phyloP scores from a whole-genome alignment of 192 early-diverging fungal species.

The Linnemannia hyalina region DNA sequence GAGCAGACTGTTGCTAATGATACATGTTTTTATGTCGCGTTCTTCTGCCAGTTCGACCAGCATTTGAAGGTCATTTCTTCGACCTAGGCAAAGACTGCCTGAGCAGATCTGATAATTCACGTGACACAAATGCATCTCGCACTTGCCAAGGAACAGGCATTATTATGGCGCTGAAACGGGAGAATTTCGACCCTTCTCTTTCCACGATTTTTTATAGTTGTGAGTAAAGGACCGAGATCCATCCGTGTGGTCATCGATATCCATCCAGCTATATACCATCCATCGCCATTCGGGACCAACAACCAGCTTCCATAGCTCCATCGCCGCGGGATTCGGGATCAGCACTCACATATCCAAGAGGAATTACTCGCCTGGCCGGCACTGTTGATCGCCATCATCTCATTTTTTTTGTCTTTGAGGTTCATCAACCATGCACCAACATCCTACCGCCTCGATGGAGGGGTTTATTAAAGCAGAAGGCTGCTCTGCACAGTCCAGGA shows the following conservation, averaged over 20 bases:
- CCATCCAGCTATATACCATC: conserved; percentile 38
- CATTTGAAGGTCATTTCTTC: neutral
- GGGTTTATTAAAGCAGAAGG: neutral
- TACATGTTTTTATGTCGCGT: neutral
- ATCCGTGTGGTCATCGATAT: conserved; percentile 17
- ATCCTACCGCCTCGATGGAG: neutral
- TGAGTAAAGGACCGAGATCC: conserved; percentile 43
- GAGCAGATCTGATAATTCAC: neutral
- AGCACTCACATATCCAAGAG: neutral
- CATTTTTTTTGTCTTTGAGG: neutral
- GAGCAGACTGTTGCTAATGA: neutral
- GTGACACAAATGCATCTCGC: neutral
- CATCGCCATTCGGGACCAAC: conserved; percentile 2
- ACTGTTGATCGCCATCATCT: neutral
- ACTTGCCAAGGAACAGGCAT: neutral
- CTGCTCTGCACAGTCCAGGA: neutral
- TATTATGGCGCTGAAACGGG: neutral
- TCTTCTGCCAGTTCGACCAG: neutral
- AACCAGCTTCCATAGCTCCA: neutral
- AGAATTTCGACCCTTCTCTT: conserved; percentile 44
- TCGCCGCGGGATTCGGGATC: neutral
- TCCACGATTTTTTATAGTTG: conserved; percentile 58
- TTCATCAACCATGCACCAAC: neutral
- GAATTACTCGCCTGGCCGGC: neutral
- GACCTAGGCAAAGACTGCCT: neutral